phyloP scores from a whole-genome alignment of 441 rosid genomes.

The Populus trichocarpa region DNA sequence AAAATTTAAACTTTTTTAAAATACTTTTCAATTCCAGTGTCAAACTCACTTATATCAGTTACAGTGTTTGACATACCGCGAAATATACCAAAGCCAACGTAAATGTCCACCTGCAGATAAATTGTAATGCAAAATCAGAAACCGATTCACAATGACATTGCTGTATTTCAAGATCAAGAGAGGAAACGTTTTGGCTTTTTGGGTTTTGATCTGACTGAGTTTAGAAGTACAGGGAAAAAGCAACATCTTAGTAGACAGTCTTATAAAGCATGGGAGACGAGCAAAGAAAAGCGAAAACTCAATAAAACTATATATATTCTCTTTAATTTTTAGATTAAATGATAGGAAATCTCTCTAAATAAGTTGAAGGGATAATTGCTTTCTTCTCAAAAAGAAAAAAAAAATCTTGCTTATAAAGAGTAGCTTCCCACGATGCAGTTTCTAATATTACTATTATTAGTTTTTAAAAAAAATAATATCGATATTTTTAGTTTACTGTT shows the following conservation, averaged over 20 bases:
- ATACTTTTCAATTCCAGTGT: too few relatives aligned
- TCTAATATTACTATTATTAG: neutral
- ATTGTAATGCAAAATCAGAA: neutral
- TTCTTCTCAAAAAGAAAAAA: too few relatives aligned
- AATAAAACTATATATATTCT: conserved; percentile 1
- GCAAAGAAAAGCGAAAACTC: conserved; percentile 36
- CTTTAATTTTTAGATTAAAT: neutral
- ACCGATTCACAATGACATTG: neutral
- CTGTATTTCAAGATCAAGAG: neutral
- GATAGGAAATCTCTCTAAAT: neutral
- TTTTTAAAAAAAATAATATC: too few relatives aligned
- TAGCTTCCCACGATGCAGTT: neutral
- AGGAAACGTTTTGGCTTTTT: neutral
- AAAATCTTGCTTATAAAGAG: neutral
- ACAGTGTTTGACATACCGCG: conserved; percentile 45
- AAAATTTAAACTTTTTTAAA: too few relatives aligned
- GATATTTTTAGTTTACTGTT: too few relatives aligned
- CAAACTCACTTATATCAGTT: too few relatives aligned
- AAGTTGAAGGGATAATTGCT: neutral
- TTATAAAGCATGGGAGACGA: conserved; percentile 17
- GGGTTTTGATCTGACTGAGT: conserved; percentile 31
- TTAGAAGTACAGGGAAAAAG: conserved; percentile 38
- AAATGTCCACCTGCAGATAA: conserved; percentile 74
- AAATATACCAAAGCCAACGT: conserved; percentile 68
- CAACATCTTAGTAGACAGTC: conserved; percentile 25